Percentiles rank a stretch among this genome's conserved stretches.
These are phyloP conservation scores for Ascochyta lentis DNA, from an alignment of 2,329 filamentous ascomycete species.

Conservation along the genomic window DNA sequence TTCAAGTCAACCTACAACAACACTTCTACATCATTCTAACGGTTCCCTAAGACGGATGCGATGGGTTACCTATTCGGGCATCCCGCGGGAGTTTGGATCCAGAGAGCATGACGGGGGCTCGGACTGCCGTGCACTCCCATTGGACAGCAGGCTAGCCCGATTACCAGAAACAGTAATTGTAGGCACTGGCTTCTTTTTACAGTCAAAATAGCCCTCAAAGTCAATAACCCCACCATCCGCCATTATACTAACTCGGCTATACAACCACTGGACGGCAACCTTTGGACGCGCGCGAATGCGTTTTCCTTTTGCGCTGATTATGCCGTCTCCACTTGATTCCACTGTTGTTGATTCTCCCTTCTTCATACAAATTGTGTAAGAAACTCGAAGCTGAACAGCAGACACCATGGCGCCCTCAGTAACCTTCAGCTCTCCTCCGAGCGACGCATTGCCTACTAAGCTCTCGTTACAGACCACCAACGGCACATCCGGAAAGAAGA, in stretches of 20 bases:
- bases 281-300: not conserved
- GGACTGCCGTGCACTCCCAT: slow-evolving; percentile 8
- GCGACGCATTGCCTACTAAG: slow-evolving; percentile 10
- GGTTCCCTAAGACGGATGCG: not conserved
- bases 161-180: not conserved
- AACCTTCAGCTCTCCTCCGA: slow-evolving; percentile 5
- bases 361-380: not conserved
- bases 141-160: not conserved
- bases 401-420: slow-evolving; percentile 29
- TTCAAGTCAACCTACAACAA: slow-evolving; percentile 1
- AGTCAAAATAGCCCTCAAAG: not conserved
- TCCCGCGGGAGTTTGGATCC: not conserved
- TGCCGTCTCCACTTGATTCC: not conserved
- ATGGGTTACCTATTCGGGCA: slow-evolving; percentile 5
- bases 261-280: slow-evolving; percentile 1
- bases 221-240: slow-evolving; percentile 3
- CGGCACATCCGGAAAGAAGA: slow-evolving; percentile 15
- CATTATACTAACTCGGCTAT: slow-evolving; percentile 7
- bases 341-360: not conserved
- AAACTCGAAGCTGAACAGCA: not conserved
- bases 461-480: slow-evolving; percentile 18
- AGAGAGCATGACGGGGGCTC: not conserved
- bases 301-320: not conserved
- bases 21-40: not conserved
- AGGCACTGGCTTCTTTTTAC: slow-evolving; percentile 4